These are phyloP conservation scores for Cladosporium colombiae DNA, from an alignment of 2,329 filamentous ascomycete genomes.

Conservation along the genomic window DNA sequence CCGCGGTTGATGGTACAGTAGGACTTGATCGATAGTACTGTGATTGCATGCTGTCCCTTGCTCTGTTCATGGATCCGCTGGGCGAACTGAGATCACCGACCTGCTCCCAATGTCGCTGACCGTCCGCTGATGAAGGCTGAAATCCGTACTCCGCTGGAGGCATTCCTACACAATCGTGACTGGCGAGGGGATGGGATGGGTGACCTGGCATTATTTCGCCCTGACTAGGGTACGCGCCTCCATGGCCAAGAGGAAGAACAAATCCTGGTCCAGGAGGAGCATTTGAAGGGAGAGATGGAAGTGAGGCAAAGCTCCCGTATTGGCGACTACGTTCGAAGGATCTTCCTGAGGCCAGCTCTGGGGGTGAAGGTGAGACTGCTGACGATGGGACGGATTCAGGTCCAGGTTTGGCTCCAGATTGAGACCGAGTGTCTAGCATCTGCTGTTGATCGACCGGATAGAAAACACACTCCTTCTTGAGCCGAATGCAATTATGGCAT, in stretches of 20 bases:
- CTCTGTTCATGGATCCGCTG: background rate
- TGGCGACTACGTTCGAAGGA: constrained; percentile 21
- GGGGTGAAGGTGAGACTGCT: constrained; percentile 30
- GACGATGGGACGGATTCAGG: constrained; percentile 30
- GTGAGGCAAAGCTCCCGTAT: constrained; percentile 24
- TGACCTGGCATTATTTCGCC: background rate
- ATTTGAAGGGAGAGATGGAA: constrained; percentile 21
- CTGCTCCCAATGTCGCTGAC: constrained; percentile 15
- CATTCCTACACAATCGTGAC: background rate
- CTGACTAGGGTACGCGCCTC: background rate
- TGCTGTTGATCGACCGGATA: constrained; percentile 69
- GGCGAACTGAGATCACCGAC: constrained; percentile 3
- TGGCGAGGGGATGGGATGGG: background rate
- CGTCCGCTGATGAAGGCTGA: constrained; percentile 7
- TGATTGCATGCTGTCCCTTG: constrained; percentile 18
- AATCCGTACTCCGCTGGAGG: constrained; percentile 5
- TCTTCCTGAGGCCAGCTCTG: constrained; percentile 25
- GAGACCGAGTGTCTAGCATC: constrained; percentile 31
- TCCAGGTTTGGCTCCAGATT: constrained; percentile 26
- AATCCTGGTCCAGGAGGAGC: constrained; percentile 4
- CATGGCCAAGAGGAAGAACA: background rate
- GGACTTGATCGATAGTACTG: constrained; percentile 18
- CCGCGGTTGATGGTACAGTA: constrained; percentile 2
- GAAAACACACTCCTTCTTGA: constrained; percentile 95
- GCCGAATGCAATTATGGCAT: constrained; percentile 87